Evolutionary conservation across 345 rosid genomes (phyloP), one percentile per base, ranked within the genome.

Genomic region (Microcos paniculata): DNA sequence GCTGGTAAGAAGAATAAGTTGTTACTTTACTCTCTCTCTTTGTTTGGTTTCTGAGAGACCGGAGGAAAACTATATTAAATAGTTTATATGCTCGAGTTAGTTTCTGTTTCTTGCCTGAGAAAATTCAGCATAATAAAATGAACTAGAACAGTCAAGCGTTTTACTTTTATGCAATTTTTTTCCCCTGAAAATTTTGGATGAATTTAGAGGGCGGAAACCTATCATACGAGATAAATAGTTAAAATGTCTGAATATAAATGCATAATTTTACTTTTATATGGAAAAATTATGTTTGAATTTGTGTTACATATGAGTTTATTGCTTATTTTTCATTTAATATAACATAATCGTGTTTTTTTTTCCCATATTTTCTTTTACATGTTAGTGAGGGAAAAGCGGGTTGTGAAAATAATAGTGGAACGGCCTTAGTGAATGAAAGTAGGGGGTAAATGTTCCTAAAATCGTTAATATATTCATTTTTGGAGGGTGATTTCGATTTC

Each of bases 1-100:
- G 61, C 88, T 3, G 92, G 94, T 86, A 74, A 51, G n/a, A 4
- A n/a, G 38, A 48, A 9, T 11, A 42, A 15, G n/a, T 30, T 12
- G 7, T 61, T 35, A 30, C 15, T 33, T 18, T 40, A 0, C 1
- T 40, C 8, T 28, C 10, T 16, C 13, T 10, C 2, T 2, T 19
- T 46, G 35, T 33, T 67, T 57, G 52, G 33, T 33, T 58, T 43
- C 59, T 2, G 42, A 6, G 66, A 35, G 70, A 43, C 10, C 38
- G n/a, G n/a, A 31, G 8, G 48, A 55, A 31, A 53, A 45, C 49
- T 11, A 24, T 52, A 24, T 12, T 46, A 42, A 15, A 16, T 63
- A 6, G 24, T 19, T 33, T 15, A 12, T 48, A n/a, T 45, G 28
- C 35, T 18, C 10, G 9, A 72, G 16, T 46, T 51, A 1, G 19